Evolutionary conservation across 768 basidiomycete genomes (phyloP).

Genomic region (Steccherinum ochraceum): DNA sequence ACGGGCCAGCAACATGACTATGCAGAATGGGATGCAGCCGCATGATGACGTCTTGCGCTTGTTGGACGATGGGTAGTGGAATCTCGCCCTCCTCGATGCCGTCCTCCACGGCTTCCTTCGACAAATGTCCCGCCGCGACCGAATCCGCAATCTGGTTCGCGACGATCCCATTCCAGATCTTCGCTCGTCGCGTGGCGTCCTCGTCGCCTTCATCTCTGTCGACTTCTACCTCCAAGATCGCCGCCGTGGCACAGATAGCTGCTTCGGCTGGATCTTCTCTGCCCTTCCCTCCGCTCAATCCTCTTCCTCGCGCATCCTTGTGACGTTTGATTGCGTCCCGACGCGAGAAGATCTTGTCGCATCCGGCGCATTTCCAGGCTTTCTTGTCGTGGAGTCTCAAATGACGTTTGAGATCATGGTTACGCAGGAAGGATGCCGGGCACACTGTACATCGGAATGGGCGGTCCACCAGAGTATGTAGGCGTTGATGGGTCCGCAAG

Average conservation of each 20-base stretch:
- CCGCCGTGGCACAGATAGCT: conserved; percentile 44
- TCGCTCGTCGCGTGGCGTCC: conserved; percentile 44
- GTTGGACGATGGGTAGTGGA: conserved; percentile 7
- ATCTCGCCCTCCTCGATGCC: conserved; percentile 17
- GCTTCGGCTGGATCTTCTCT: conserved; percentile 7
- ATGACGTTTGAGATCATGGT: conserved; percentile 80
- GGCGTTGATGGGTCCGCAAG: conserved; percentile 65
- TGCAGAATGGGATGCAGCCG: conserved; percentile 10
- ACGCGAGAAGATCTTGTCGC: conserved; percentile 68
- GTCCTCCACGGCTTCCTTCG: not conserved
- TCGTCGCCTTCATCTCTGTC: conserved; percentile 38
- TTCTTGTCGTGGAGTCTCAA: conserved; percentile 63
- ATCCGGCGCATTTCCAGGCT: conserved; percentile 70
- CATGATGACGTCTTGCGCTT: conserved; percentile 5
- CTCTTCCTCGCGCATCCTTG: conserved; percentile 52
- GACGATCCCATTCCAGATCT: conserved; percentile 60
- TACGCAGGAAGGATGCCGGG: conserved; percentile 71
- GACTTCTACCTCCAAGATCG: conserved; percentile 50
- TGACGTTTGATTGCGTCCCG: conserved; percentile 77
- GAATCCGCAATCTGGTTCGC: conserved; percentile 25
- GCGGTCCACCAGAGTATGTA: conserved; percentile 51
- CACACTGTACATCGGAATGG: conserved; percentile 61
- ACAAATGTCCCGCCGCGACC: conserved; percentile 11
- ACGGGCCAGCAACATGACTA: conserved; percentile 9
- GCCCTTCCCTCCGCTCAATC: conserved; percentile 9